A percentile compares a stretch with the other conserved stretches of the same genome.
Conservation (phyloP, 257 asterid species). For the Salvia rosmarinus region DNA sequence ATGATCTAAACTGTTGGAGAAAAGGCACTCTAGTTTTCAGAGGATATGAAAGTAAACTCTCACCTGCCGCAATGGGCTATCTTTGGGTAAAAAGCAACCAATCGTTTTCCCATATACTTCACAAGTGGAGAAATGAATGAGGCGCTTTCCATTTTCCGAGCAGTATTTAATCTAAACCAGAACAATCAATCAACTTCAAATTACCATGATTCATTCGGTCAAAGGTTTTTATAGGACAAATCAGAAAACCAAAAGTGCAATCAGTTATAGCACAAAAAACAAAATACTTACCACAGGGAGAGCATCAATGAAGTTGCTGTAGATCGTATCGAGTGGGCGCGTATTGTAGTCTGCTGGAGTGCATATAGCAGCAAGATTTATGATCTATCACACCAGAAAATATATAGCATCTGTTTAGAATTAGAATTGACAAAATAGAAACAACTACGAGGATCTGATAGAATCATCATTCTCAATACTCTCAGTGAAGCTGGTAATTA, state of each 20-base stretch:
- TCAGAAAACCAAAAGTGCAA: conserved; percentile 11
- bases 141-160: conserved; percentile 83
- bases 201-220: background rate
- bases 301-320: conserved; percentile 93
- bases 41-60: conserved; percentile 41
- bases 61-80: conserved; percentile 82
- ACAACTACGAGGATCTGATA: background rate
- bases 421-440: conserved; percentile 5
- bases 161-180: conserved; percentile 79
- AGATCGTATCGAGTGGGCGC: conserved; percentile 91
- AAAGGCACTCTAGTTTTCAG: conserved; percentile 9
- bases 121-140: conserved; percentile 92
- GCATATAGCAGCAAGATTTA: conserved; percentile 95
- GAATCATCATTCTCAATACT: background rate
- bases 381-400: conserved; percentile 51
- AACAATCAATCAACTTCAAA: conserved; percentile 29
- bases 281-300: conserved; percentile 71
- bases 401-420: conserved; percentile 25
- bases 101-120: conserved; percentile 90
- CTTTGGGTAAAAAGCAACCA: conserved; percentile 79
- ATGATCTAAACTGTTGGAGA: background rate
- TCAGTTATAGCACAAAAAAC: conserved; percentile 8
- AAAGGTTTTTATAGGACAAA: background rate
- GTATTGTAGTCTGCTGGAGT: conserved; percentile 96
- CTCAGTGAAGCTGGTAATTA: background rate